These are phyloP conservation scores for Pseudocercospora fuligena DNA, from an alignment of 2,329 filamentous ascomycete species.

Conservation along the genomic window DNA sequence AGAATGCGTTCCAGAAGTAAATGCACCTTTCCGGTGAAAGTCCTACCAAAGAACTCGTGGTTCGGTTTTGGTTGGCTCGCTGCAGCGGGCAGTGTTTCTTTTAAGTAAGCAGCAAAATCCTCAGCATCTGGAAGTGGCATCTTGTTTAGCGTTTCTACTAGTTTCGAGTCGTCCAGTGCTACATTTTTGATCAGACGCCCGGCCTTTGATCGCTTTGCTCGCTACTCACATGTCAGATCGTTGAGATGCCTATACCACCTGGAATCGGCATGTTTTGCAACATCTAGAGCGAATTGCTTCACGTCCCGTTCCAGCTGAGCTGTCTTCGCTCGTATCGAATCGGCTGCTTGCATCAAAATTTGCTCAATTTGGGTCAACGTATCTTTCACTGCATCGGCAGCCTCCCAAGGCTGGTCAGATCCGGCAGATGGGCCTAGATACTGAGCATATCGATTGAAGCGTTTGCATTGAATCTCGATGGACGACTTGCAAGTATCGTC, in stretches of 20 bases:
- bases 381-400: background rate
- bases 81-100: constrained; percentile 1
- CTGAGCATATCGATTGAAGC: constrained; percentile 10
- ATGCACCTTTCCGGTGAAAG: constrained; percentile 7
- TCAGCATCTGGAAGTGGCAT: constrained; percentile 5
- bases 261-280: background rate
- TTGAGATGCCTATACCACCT: constrained; percentile 12
- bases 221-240: constrained; percentile 9
- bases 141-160: background rate
- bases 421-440: background rate
- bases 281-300: constrained; percentile 1
- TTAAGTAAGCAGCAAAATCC: constrained; percentile 11
- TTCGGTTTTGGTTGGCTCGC: background rate
- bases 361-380: constrained; percentile 9
- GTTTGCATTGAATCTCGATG: constrained; percentile 5
- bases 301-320: constrained; percentile 3
- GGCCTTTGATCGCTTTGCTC: background rate
- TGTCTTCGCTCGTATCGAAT: constrained; percentile 1
- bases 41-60: constrained; percentile 2
- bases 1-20: background rate
- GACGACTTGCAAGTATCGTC: background rate
- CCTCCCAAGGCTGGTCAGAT: background rate
- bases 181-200: background rate
- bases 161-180: constrained; percentile 9
- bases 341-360: constrained; percentile 5